phyloP scores from a whole-genome alignment of 2,329 filamentous ascomycete genomes.

The Cladosporium sphaerospermum region DNA sequence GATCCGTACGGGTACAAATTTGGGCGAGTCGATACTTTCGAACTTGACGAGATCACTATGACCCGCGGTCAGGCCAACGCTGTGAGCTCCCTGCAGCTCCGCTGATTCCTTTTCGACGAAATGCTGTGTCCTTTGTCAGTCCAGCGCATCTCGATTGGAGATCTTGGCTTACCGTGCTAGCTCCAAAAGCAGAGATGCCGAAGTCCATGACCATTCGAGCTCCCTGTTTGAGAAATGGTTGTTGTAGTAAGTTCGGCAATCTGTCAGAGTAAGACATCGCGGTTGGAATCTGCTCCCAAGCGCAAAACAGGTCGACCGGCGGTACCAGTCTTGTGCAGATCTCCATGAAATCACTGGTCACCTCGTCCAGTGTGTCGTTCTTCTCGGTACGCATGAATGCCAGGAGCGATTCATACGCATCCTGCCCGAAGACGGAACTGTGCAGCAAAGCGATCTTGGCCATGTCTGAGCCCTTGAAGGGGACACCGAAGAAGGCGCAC shows the following conservation, averaged over 20 bases:
- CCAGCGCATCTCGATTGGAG: too few relatives aligned
- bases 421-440: conserved; percentile 5
- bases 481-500: conserved; percentile 11
- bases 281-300: too few relatives aligned
- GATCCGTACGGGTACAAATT: too few relatives aligned
- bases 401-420: conserved; percentile 7
- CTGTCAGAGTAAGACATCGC: background rate
- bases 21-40: too few relatives aligned
- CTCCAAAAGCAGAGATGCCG: background rate
- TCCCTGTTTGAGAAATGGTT: background rate
- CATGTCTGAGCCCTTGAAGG: background rate
- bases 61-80: too few relatives aligned
- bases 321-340: conserved; percentile 1
- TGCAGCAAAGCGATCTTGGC: too few relatives aligned
- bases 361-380: conserved; percentile 4
- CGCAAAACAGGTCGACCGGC: background rate
- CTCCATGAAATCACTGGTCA: conserved; percentile 6
- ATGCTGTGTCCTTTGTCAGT: background rate
- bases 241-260: background rate
- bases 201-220: background rate
- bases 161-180: background rate
- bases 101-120: background rate
- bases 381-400: background rate
- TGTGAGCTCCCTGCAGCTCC: too few relatives aligned
- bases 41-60: too few relatives aligned